Base-by-base conservation (phyloP, 108 stramenopile genomes). In the Parmales sp. region DNA sequence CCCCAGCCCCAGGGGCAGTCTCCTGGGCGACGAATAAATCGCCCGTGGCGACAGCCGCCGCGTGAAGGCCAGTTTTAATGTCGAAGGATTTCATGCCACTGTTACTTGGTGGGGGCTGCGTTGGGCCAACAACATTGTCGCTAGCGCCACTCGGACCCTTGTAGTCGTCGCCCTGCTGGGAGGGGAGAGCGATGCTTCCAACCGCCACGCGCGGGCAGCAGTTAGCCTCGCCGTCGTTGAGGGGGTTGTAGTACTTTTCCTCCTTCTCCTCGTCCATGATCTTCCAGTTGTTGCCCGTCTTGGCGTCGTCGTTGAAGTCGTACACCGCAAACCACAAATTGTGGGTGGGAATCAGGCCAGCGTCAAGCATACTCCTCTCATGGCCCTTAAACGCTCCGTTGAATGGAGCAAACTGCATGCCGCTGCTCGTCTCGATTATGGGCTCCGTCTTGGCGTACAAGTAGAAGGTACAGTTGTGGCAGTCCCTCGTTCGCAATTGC, bases 381-480 rank as follows among this genome's bases (percentile, higher is more conserved):
- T 82, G 80, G 9, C 72, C 72, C 26, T 75, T 54, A 63, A 84
- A 87, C 37, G 82, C 85, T 41, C 85, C 85, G 78, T 81, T 81
- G 78, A 88, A 88, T 2, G 80, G 77, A 37, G 73, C 80, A 41
- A 81, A 81, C 39, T 36, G 39, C 72, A 91, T 76, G 36, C 69
- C 66, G 3, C 66, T 70, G 18, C 79, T 80, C 7, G 74, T 83
- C 69, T 91, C 90, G 68, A 91, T 88, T 44, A 85, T 78, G 46
- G 88, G 86, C 43, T 87, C 88, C 18, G 90, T 86, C 80, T 86
- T 85, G 69, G 72, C 72, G 70, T 86, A 89, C 43, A 89, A 67
- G 51, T 80, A 72, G 36, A 91, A 74, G 36, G 66, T 79, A 67
- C 86, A 91, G 50, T 83, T 69, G n/a, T 37, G n/a, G 67, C 83